Base-by-base conservation (phyloP, 1,139 yeast species). In the Candida neerlandica region DNA sequence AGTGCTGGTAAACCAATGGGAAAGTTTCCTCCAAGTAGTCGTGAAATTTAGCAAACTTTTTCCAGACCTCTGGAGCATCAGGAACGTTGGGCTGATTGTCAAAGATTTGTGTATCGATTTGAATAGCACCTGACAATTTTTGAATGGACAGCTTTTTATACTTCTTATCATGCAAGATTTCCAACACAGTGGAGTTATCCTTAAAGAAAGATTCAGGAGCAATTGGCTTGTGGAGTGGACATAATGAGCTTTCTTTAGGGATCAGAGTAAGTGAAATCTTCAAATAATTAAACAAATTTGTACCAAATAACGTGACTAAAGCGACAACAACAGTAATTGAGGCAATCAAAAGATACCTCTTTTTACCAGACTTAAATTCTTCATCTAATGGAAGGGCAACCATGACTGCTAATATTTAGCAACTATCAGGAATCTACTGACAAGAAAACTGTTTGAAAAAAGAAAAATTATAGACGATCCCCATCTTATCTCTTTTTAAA, bases 1-100 rank as follows among this genome's bases (percentile, higher is more conserved):
- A 65, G 19, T 73, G 60, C 39, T 69, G 55, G 59, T 81, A 80
- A 14, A 86, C 79, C 42, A 70, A 55, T 1, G 95, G 94, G 69
- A 85, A 89, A 0, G 86, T 73, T 23, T 67, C 53, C 48, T 73
- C 70, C 54, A 89, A 71, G 60, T 78, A 86, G 11, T 68, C 58
- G 54, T 85, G 89, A 56, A 88, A 80, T n/a, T 70, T 63, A 33
- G 62, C 61, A 58, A 86, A 85, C 43, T 73, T 71, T 2, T 56
- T 52, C 77, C 79, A 75, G 19, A 63, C 62, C 43, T 66, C 70
- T 2, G 78, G 78, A 9, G 62, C 65, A 18, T 69, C 73, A 19
- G 58, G 60, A 2, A 71, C 75, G 52, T 70, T 64, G 57, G 84
- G 82, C 42, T 70, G 77, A 49, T 70, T 64, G 57, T 80, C 84